Evolutionary conservation across 805 yeast species (phyloP).

Genomic region (Candida awuae): DNA sequence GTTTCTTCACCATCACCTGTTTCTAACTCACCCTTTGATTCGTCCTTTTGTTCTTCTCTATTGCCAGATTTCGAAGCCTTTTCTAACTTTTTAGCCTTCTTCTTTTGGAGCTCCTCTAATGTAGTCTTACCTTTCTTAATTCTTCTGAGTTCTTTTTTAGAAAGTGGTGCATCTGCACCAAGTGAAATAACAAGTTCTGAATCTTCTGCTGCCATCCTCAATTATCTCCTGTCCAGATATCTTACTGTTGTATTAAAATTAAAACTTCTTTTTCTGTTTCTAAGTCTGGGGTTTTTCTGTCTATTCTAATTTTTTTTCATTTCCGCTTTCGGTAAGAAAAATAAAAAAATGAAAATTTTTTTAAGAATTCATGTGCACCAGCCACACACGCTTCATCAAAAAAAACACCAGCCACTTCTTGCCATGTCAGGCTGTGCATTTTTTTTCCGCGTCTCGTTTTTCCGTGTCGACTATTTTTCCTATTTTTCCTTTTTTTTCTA

Average conservation of each 20-base stretch:
- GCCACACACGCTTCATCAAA: no score
- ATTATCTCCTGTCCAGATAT: no score
- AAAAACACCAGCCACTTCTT: no score
- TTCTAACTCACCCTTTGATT: conserved; percentile 11
- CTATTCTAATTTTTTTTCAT: no score
- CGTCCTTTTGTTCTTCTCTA: conserved; percentile 12
- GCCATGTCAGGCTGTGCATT: no score
- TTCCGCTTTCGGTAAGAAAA: no score
- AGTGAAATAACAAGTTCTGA: conserved; percentile 61
- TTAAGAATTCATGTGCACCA: no score
- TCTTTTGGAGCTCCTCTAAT: conserved; percentile 42
- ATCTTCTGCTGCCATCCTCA: not conserved
- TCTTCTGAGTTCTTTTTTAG: conserved; percentile 84
- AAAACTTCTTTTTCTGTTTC: no score
- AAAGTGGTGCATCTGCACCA: conserved; percentile 67
- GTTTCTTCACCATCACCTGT: conserved; percentile 27
- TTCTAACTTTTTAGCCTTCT: conserved; percentile 27
- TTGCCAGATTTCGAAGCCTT: conserved; percentile 18
- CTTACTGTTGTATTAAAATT: no score
- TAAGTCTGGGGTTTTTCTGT: no score
- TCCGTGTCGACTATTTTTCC: not conserved
- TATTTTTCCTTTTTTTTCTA: not conserved
- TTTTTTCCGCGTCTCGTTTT: not conserved
- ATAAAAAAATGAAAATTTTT: no score
- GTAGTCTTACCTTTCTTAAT: conserved; percentile 70